Evolutionary conservation across 1,139 yeast genomes (phyloP).

Genomic region (Candida sanyaensis): DNA sequence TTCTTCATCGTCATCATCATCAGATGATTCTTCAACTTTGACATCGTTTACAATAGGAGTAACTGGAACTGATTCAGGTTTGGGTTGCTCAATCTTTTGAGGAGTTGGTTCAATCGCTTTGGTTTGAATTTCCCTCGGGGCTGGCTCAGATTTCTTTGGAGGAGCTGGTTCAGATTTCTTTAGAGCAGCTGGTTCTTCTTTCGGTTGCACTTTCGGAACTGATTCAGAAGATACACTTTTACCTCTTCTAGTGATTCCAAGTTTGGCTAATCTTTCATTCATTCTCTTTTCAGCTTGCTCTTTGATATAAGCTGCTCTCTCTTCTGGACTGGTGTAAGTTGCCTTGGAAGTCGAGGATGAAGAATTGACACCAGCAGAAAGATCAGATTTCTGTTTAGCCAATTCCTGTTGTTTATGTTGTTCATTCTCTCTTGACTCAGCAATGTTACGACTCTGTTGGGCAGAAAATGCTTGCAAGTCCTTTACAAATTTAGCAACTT

Average conservation of each 20-base stretch:
- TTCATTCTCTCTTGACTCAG: slow-evolving; percentile 8
- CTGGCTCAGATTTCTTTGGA: not conserved
- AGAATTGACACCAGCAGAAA: slow-evolving; percentile 12
- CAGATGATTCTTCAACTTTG: slow-evolving; percentile 18
- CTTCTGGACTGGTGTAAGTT: slow-evolving; percentile 49
- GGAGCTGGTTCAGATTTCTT: not conserved
- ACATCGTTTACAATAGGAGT: slow-evolving; percentile 1
- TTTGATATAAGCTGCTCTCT: slow-evolving; percentile 79
- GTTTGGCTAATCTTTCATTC: slow-evolving; percentile 84
- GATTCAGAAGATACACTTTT: slow-evolving; percentile 9
- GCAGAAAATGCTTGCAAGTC: slow-evolving; percentile 40
- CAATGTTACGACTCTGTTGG: slow-evolving; percentile 11
- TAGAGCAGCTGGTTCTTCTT: slow-evolving; percentile 1
- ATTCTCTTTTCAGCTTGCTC: slow-evolving; percentile 90
- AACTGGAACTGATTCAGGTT: slow-evolving; percentile 6
- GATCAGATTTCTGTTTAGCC: slow-evolving; percentile 6
- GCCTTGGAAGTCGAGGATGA: slow-evolving; percentile 13
- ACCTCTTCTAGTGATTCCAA: slow-evolving; percentile 56
- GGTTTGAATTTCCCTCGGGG: slow-evolving; percentile 2
- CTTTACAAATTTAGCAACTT: slow-evolving; percentile 65
- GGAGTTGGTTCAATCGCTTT: slow-evolving; percentile 6
- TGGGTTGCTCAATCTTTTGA: slow-evolving; percentile 5
- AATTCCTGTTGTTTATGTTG: slow-evolving; percentile 5
- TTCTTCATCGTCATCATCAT: slow-evolving; percentile 48
- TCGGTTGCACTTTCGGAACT: not conserved